Evolutionary conservation across 495 filamentous ascomycete genomes (phyloP), one percentile per base, ranked within the genome.

Genomic region (Penicillium roqueforti): DNA sequence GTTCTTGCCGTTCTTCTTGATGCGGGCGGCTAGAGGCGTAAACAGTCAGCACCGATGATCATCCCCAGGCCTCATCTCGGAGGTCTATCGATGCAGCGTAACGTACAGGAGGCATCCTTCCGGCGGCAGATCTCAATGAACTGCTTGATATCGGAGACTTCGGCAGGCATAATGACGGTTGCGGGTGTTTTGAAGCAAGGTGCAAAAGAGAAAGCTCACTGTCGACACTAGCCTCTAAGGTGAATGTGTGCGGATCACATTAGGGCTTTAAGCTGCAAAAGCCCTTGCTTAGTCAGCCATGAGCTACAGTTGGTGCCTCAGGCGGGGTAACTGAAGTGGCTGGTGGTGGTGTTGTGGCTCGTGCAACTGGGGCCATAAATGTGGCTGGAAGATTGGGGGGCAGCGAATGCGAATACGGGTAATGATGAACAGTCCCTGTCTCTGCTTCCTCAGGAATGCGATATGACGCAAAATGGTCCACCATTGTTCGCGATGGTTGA

Each of bases 91-190:
- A 36, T 39, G 22, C 38, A 19, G 44, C 26, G 29, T 10, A 29
- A 86, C 83, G 57, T 87, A 96, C 92, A 95, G 67, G 88, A 91
- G 68, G 95, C 93, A 83, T 99, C 93, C 78, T 93, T 93, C 68
- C 93, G 88, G 77, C 92, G 86, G 87, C 89, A 96, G 81, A 97
- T 92, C 88, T 99, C 95, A 78, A 99, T 95, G 87, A 99, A 99
- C 81, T 96, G 79, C 89, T 97, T 99, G 87, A 99, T 97, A 69
- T 97, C 95, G 69, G 86, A 87, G 76, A 97, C 85, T 91, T 97
- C 92, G 68, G 84, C 83, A 86, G 93, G 93, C 93, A 99, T 99
- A 60, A 47, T 84, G 80, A 72, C 63, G 63, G 56, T 66, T 61
- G 46, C 32, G 29, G 60, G 58, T 64, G 63, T 57, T 31, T 46